Evolutionary conservation across 768 basidiomycete species (phyloP).

Genomic region (Boletus sensibilis): DNA sequence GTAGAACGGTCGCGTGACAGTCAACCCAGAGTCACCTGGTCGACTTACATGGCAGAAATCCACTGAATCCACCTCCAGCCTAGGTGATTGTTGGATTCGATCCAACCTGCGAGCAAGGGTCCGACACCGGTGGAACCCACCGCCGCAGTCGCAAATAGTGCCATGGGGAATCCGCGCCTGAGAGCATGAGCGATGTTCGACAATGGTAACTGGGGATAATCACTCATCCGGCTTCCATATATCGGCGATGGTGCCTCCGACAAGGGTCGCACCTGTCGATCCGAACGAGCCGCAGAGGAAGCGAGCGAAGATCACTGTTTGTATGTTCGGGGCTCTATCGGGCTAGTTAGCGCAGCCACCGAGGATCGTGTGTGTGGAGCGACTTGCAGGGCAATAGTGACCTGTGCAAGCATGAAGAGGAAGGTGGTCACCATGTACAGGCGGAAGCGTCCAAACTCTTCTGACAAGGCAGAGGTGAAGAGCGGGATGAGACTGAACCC

Average conservation of each 20-base stretch:
- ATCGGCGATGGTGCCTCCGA: constrained; percentile 72
- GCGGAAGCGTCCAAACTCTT: constrained; percentile 67
- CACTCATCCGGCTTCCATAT: constrained; percentile 65
- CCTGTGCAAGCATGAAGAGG: constrained; percentile 51
- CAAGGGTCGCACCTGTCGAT: constrained; percentile 70
- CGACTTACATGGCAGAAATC: constrained; percentile 62
- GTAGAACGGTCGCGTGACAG: background rate
- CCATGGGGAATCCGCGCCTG: constrained; percentile 79
- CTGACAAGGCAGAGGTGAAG: constrained; percentile 66
- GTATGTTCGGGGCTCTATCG: constrained; percentile 44
- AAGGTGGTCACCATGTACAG: constrained; percentile 52
- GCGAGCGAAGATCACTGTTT: constrained; percentile 65
- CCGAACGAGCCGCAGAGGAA: constrained; percentile 65
- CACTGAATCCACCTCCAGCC: constrained; percentile 86
- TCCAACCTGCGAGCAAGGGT: constrained; percentile 63
- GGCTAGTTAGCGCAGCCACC: constrained; percentile 1
- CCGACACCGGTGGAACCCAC: constrained; percentile 64
- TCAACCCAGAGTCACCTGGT: background rate
- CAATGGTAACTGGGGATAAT: constrained; percentile 16
- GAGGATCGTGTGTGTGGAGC: background rate
- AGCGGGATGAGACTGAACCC: constrained; percentile 66
- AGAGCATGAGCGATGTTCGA: constrained; percentile 7
- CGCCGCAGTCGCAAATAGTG: constrained; percentile 62
- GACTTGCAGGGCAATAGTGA: constrained; percentile 37
- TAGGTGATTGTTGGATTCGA: constrained; percentile 55